Base-by-base conservation (phyloP, 2,329 filamentous ascomycete species). In the Zelopaecilomyces penicillatus region DNA sequence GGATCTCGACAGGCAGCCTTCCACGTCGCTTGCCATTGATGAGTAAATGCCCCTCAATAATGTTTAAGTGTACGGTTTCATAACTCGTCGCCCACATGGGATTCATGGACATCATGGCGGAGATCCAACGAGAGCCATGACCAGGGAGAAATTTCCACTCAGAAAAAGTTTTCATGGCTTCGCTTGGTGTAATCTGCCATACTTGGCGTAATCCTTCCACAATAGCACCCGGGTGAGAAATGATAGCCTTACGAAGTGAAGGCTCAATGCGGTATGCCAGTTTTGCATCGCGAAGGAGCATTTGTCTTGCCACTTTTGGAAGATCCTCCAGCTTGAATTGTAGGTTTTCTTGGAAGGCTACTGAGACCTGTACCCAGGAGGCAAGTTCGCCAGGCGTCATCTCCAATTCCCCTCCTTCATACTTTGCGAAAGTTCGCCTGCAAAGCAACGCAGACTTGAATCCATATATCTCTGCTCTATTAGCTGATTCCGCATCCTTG, bases 371-470 rank as follows among this genome's bases (percentile, higher is more conserved):
- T 27, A 60, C 51, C 37, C 55, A 61, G 4, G 44, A 33, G 3
- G 30, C 28, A 6, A 51, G 42, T 4, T 57, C 52, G 1, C 49
- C 35, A 0, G 32, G 6, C 2, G 29, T 6, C 5, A 52, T 29
- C 6, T 11, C 11, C 8, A 34, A 19, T 7, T 41, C 29, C 5
- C 1, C 12, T 3, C 35, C 30, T 5, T 31, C 30, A 38, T 50
- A 46, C 1, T 53, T 47, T 1, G 50, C 47, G 39, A 65, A 69
- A 0, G 65, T 69, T 11, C 59, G 58, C 6, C 67, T 66, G 41
- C 78, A 83, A 0, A 84, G 61, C 0, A 85, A 48, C 0, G 80
- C 71, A 0, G 78, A 71, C 59, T 70, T 72, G 0, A 83, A 65
- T 0, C 68, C 67, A 48, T 75, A 79, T 0, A 19, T 41, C 0